Evolutionary conservation across 441 rosid species (phyloP).

Genomic region (Sinapis alba): DNA sequence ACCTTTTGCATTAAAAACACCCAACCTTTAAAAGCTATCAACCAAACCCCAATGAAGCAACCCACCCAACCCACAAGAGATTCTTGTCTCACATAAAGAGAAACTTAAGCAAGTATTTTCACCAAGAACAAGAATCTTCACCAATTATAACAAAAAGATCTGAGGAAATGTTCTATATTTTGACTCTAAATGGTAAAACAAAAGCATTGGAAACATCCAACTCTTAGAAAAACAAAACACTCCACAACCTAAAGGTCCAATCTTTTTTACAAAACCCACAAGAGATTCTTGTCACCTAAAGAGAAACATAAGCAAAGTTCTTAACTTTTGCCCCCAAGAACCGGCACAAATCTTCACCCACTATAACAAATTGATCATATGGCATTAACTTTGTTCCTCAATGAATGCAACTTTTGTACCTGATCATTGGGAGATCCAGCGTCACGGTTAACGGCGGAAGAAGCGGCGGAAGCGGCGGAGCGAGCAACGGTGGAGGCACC

Average conservation of each 20-base stretch:
- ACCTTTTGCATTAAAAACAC: constrained; percentile 53
- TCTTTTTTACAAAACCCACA: not conserved
- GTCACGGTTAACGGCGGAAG: constrained; percentile 73
- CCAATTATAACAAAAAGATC: not conserved
- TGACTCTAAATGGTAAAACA: not conserved
- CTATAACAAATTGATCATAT: not conserved
- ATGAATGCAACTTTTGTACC: constrained; percentile 44
- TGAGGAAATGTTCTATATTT: not conserved
- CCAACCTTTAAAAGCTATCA: constrained; percentile 4
- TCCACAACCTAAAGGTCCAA: not conserved
- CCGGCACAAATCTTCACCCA: not conserved
- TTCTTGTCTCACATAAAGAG: not conserved
- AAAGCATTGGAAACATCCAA: not conserved
- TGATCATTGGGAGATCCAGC: constrained; percentile 61
- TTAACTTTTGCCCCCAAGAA: not conserved
- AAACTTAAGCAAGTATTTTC: not conserved
- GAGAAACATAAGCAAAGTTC: not conserved
- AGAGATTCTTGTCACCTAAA: not conserved
- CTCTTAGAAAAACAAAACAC: not conserved
- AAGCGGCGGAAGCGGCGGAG: constrained; percentile 84
- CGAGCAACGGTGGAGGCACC: constrained; percentile 93
- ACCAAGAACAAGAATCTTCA: not conserved
- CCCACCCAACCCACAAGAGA: not conserved
- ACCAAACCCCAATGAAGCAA: not conserved
- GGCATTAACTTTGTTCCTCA: not conserved